Evolutionary conservation across 2,329 filamentous ascomycete genomes (phyloP).

Genomic region (Cylindrodendrum hubeiense): DNA sequence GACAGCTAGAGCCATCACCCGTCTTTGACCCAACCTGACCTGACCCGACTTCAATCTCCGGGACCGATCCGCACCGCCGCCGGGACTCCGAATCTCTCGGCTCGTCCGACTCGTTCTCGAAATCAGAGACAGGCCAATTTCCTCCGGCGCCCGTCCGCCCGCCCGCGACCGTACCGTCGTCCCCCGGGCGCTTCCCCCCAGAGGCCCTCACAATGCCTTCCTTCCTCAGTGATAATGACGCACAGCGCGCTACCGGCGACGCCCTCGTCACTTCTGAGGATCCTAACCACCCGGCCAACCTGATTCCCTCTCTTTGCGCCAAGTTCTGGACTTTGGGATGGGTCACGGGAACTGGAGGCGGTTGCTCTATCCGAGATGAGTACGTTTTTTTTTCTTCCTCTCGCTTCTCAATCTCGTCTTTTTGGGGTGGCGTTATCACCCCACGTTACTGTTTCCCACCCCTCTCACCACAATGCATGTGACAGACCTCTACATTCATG

Average conservation of each 20-base stretch:
- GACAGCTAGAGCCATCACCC: slow-evolving; percentile 21
- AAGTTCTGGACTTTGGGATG: slow-evolving; percentile 97
- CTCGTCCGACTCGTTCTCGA: slow-evolving; percentile 23
- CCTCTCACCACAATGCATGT: neutral
- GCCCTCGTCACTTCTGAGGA: slow-evolving; percentile 72
- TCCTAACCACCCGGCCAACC: slow-evolving; percentile 90
- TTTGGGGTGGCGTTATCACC: neutral
- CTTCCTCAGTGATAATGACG: slow-evolving; percentile 33
- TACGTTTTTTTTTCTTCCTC: slow-evolving; percentile 51
- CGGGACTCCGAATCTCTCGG: slow-evolving; percentile 26
- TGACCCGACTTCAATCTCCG: slow-evolving; percentile 1
- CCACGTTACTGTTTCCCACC: neutral
- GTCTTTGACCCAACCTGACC: slow-evolving; percentile 20
- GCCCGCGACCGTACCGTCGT: slow-evolving; percentile 4
- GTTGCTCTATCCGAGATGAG: slow-evolving; percentile 80
- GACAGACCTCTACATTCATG: neutral
- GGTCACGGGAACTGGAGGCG: slow-evolving; percentile 90
- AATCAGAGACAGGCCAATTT: slow-evolving; percentile 25
- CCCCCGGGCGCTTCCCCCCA: slow-evolving; percentile 3
- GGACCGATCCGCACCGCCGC: slow-evolving; percentile 14
- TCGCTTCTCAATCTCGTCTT: too few species aligned
- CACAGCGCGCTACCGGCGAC: slow-evolving; percentile 34
- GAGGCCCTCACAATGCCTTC: slow-evolving; percentile 22
- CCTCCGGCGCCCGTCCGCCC: slow-evolving; percentile 19
- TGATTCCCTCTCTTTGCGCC: slow-evolving; percentile 92